phyloP scores from a whole-genome alignment of 1,284 basidiomycete genomes.

The Boletellus deceptivus region DNA sequence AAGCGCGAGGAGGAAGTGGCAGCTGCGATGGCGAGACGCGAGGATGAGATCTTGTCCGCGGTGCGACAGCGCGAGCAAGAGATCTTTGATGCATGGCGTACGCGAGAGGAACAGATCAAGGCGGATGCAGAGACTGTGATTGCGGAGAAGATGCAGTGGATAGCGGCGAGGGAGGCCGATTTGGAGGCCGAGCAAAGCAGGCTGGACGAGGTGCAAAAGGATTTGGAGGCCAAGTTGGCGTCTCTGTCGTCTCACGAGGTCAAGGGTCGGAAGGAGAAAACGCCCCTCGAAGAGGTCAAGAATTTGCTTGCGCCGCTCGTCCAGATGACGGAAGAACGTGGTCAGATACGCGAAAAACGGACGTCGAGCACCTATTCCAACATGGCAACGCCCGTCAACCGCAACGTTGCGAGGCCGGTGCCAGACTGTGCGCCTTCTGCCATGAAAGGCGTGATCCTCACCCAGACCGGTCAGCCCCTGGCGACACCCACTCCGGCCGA shows the following conservation, averaged over 20 bases:
- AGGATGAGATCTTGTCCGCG: slow-evolving; percentile 70
- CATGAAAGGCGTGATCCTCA: slow-evolving; percentile 80
- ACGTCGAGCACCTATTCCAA: slow-evolving; percentile 14
- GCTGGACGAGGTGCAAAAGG: slow-evolving; percentile 43
- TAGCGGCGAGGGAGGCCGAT: slow-evolving; percentile 50
- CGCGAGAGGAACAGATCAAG: slow-evolving; percentile 55
- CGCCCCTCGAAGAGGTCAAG: slow-evolving; percentile 70
- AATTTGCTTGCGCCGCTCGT: slow-evolving; percentile 58
- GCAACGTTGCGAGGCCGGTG: slow-evolving; percentile 32
- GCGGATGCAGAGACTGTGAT: slow-evolving; percentile 48
- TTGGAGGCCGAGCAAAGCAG: slow-evolving; percentile 50
- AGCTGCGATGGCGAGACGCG: slow-evolving; percentile 57
- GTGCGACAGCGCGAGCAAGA: slow-evolving; percentile 67
- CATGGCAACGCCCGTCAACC: slow-evolving; percentile 41
- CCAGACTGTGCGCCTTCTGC: slow-evolving; percentile 51
- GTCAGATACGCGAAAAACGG: slow-evolving; percentile 29
- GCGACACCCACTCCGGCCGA: slow-evolving; percentile 65
- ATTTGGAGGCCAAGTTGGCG: slow-evolving; percentile 47
- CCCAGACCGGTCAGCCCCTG: slow-evolving; percentile 67
- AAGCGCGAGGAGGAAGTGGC: slow-evolving; percentile 71
- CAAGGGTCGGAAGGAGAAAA: slow-evolving; percentile 52
- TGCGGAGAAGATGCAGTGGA: slow-evolving; percentile 54
- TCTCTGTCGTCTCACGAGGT: slow-evolving; percentile 40
- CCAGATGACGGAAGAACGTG: slow-evolving; percentile 37
- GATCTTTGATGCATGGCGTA: slow-evolving; percentile 62